Evolutionary conservation across 495 filamentous ascomycete species (phyloP).

Genomic region (Annulohypoxylon maeteangense): DNA sequence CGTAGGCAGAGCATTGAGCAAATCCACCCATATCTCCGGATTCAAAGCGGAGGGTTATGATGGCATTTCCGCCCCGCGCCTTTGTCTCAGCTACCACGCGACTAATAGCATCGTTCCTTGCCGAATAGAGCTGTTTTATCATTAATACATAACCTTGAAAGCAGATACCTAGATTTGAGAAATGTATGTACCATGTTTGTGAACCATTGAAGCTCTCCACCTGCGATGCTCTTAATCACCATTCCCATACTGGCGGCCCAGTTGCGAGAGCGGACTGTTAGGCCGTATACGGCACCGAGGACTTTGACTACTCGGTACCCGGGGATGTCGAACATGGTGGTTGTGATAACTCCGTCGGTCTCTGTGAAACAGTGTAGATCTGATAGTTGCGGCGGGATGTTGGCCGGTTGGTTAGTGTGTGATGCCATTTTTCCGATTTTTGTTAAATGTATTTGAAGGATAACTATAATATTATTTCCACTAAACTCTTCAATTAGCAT

Average conservation of each 20-base stretch:
- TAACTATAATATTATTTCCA: neutral
- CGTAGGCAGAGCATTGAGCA: slow-evolving; percentile 69
- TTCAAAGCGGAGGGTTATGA: slow-evolving; percentile 68
- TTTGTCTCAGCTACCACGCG: slow-evolving; percentile 66
- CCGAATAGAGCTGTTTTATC: slow-evolving; percentile 62
- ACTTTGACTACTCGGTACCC: slow-evolving; percentile 66
- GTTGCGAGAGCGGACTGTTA: slow-evolving; percentile 68
- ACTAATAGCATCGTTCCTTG: slow-evolving; percentile 65
- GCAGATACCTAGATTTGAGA: slow-evolving; percentile 50
- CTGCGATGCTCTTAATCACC: slow-evolving; percentile 62
- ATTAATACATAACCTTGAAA: neutral
- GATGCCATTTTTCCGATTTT: slow-evolving; percentile 22
- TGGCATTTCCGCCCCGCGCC: slow-evolving; percentile 67
- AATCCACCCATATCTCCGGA: slow-evolving; percentile 59
- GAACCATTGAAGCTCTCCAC: slow-evolving; percentile 67
- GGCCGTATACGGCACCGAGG: slow-evolving; percentile 68
- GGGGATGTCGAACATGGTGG: slow-evolving; percentile 62
- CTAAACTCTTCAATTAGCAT: neutral
- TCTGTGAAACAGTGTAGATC: slow-evolving; percentile 68
- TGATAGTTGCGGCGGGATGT: slow-evolving; percentile 50
- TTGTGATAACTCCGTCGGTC: slow-evolving; percentile 67
- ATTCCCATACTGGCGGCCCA: slow-evolving; percentile 53
- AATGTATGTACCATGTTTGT: slow-evolving; percentile 56
- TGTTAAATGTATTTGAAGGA: neutral
- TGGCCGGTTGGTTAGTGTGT: slow-evolving; percentile 27